Evolutionary conservation across 139 green algal species (phyloP).

Genomic region (Bryopsis sp.): DNA sequence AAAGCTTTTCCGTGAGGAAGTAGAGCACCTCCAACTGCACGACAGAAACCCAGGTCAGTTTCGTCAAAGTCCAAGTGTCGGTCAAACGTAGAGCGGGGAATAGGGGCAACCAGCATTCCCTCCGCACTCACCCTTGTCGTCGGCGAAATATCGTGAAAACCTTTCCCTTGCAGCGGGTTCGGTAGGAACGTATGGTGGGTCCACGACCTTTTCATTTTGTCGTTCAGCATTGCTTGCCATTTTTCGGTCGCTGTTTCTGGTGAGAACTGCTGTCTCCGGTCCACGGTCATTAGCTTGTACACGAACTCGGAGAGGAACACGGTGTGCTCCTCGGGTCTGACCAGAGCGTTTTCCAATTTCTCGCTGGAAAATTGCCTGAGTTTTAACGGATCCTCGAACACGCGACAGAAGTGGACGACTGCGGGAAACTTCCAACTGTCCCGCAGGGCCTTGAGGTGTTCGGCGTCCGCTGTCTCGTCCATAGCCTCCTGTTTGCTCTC

Average conservation of each 20-base stretch:
- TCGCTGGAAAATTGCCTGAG: constrained; percentile 28
- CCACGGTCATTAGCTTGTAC: constrained; percentile 28
- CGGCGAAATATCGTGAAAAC: constrained; percentile 22
- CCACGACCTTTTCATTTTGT: constrained; percentile 26
- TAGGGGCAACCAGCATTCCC: neutral
- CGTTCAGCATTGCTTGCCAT: constrained; percentile 26
- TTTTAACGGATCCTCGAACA: constrained; percentile 28
- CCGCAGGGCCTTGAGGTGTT: constrained; percentile 13
- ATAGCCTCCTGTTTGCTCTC: no score
- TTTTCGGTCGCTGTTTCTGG: constrained; percentile 5
- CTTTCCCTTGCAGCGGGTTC: constrained; percentile 23
- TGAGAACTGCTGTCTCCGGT: constrained; percentile 20
- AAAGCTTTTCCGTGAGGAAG: neutral
- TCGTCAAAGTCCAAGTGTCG: no score
- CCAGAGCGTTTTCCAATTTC: constrained; percentile 29
- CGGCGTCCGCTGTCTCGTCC: neutral
- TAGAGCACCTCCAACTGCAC: constrained; percentile 16
- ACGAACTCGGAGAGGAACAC: constrained; percentile 35
- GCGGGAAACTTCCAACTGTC: constrained; percentile 27
- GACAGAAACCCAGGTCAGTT: no score
- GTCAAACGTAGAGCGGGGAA: neutral
- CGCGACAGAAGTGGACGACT: constrained; percentile 31
- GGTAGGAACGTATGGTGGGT: constrained; percentile 20
- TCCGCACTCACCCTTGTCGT: constrained; percentile 23
- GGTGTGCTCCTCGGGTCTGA: constrained; percentile 25